Base-by-base conservation (phyloP, 352 stramenopile genomes). In the Globisporangium iwayamae region DNA sequence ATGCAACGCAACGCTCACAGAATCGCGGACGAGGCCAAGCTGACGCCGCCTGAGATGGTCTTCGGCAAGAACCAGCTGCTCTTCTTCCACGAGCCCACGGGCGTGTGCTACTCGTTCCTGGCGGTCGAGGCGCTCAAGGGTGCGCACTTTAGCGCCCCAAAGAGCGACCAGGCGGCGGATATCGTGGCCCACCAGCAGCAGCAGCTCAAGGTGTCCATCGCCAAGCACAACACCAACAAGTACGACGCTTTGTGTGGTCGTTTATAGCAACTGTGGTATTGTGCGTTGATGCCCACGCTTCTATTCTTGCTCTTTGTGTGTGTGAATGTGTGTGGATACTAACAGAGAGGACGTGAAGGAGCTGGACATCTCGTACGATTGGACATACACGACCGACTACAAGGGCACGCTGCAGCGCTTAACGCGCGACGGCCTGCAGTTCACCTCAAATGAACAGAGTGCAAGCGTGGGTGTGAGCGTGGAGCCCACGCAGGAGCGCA, bases 31-130 rank as follows among this genome's bases (percentile, higher is more conserved):
- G 77, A 71, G 38, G 71, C 77, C 60, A 85, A 89, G 55, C 61
- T 93, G 69, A 93, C 85, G 61, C 83, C 85, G 25, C 85, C 85
- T 14, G 85, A 94, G 78, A 94, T 94, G 85, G 85, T 94, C 28
- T 94, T 93, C 64, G 85, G 85, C 56, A 81, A 89, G 62, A 94
- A 94, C 66, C 85, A 94, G 62, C 56, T 94, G 60, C 59, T 93
- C 13, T 65, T 94, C 59, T 80, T 79, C 70, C 85, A 94, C 67
- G 77, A 89, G 56, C 70, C 80, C 1, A 82, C 78, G 20, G 83
- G 83, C 28, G 68, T 94, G 39, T 86, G 75, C 65, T 89, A 90
- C 73, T 89, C 85, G 63, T 94, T 94, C 25, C 59, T 92, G 28
- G 82, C 83, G 13, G 71, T 90, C 9, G 85, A 94, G 55, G 83